A percentile compares a stretch with the other conserved stretches of the same genome.
These are phyloP conservation scores for Rutstroemia sp. DNA, from an alignment of 2,329 filamentous ascomycete genomes.

Conservation along the genomic window DNA sequence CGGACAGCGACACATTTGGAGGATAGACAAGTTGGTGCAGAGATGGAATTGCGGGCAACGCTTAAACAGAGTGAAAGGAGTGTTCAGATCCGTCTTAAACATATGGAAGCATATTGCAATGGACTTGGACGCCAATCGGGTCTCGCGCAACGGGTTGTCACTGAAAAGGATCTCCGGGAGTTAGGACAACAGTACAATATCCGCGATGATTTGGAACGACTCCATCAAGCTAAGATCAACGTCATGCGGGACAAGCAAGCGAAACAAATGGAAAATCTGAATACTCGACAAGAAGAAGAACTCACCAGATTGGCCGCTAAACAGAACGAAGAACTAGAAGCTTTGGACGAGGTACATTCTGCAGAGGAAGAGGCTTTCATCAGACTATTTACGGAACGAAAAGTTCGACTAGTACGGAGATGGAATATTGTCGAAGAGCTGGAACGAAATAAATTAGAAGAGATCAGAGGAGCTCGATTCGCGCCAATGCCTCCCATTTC, in stretches of 20 bases:
- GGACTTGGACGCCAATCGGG: constrained; percentile 38
- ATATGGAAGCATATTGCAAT: constrained; percentile 61
- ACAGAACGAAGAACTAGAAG: constrained; percentile 41
- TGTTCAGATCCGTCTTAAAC: constrained; percentile 49
- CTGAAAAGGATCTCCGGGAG: constrained; percentile 51
- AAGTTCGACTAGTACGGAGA: constrained; percentile 37
- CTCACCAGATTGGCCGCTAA: constrained; percentile 38
- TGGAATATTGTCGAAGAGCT: constrained; percentile 49
- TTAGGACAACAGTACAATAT: constrained; percentile 54
- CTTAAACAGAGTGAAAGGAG: constrained; percentile 51
- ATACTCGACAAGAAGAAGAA: constrained; percentile 47
- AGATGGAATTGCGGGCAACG: constrained; percentile 49
- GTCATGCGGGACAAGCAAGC: constrained; percentile 58
- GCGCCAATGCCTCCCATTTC: constrained; percentile 33
- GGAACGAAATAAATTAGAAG: constrained; percentile 45
- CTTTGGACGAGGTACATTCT: constrained; percentile 39
- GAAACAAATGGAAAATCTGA: constrained; percentile 52
- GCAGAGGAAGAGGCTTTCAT: constrained; percentile 44
- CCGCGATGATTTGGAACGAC: constrained; percentile 50
- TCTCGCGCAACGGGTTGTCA: constrained; percentile 47
- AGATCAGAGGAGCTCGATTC: constrained; percentile 36
- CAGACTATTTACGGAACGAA: constrained; percentile 39
- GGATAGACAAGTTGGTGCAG: constrained; percentile 53
- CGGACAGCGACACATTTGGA: constrained; percentile 49
- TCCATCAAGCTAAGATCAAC: constrained; percentile 55